phyloP scores from a whole-genome alignment of 768 basidiomycete genomes.

The Lentinula guzmanii region DNA sequence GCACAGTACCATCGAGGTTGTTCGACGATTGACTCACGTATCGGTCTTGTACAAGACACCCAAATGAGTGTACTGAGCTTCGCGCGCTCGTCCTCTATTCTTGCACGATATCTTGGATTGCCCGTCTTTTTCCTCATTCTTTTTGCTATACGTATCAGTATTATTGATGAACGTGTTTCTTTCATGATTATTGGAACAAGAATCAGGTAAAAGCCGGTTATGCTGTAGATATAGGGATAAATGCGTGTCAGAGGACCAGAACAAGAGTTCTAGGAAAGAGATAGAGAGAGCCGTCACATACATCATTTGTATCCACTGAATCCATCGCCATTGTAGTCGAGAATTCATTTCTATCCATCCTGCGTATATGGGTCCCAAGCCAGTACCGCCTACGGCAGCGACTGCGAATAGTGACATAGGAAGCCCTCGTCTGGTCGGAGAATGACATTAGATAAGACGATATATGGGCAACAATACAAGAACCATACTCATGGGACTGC shows the following conservation, averaged over 20 bases:
- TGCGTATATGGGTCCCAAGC: constrained; percentile 56
- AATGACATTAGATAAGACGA: background rate
- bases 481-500: constrained; percentile 48
- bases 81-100: constrained; percentile 57
- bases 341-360: constrained; percentile 63
- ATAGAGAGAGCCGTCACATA: constrained; percentile 18
- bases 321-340: constrained; percentile 70
- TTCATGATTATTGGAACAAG: constrained; percentile 49
- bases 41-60: constrained; percentile 63
- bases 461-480: background rate
- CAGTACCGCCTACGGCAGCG: constrained; percentile 53
- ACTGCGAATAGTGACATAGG: constrained; percentile 75
- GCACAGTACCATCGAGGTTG: constrained; percentile 17
- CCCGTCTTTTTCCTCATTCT: constrained; percentile 61
- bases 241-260: background rate
- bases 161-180: constrained; percentile 70
- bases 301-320: constrained; percentile 78
- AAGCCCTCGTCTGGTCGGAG: constrained; percentile 51
- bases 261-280: background rate
- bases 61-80: constrained; percentile 55
- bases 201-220: constrained; percentile 44
- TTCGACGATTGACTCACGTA: constrained; percentile 42
- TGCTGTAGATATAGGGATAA: constrained; percentile 24
- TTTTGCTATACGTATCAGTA: constrained; percentile 61
- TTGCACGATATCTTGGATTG: constrained; percentile 54